These are phyloP conservation scores for Alisma plantagoaquatica DNA, from an alignment of 106 monocot species.

Conservation along the genomic window DNA sequence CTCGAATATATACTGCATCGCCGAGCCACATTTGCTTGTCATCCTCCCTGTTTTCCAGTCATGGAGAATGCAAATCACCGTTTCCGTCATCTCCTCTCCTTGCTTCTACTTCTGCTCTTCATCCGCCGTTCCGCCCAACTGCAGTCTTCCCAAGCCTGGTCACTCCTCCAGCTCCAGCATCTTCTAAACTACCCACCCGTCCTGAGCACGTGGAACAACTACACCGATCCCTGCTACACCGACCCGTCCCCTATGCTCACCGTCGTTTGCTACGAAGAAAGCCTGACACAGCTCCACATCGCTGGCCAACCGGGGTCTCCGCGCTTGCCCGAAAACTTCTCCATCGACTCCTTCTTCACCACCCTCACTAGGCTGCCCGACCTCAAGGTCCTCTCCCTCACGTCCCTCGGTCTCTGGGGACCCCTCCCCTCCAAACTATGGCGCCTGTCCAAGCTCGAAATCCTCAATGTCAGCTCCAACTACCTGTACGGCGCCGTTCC, in stretches of 20 bases:
- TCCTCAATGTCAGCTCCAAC: conserved; percentile 86
- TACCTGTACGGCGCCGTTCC: conserved; percentile 61
- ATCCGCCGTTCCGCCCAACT: conserved; percentile 42
- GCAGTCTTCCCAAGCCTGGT: conserved; percentile 86
- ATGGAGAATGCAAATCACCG: background rate
- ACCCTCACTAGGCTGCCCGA: conserved; percentile 75
- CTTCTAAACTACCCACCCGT: conserved; percentile 49
- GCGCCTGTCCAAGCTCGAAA: conserved; percentile 56
- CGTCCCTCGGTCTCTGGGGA: conserved; percentile 84
- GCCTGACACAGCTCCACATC: conserved; percentile 83
- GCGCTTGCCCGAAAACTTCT: conserved; percentile 53
- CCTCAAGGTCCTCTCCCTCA: conserved; percentile 75
- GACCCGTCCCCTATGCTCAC: conserved; percentile 44
- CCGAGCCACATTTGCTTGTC: too few relatives aligned
- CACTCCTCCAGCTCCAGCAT: conserved; percentile 59
- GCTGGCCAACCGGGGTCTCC: conserved; percentile 23
- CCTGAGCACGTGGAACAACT: conserved; percentile 46
- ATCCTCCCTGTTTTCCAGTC: too few relatives aligned
- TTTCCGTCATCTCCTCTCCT: background rate
- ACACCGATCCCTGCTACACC: conserved; percentile 59
- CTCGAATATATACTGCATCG: too few relatives aligned
- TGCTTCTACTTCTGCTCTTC: conserved; percentile 6
- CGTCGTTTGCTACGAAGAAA: conserved; percentile 80
- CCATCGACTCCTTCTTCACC: conserved; percentile 78
- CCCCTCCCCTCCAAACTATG: conserved; percentile 62